phyloP scores from a whole-genome alignment of 1,139 yeast genomes.

The Geotrichum reessii region DNA sequence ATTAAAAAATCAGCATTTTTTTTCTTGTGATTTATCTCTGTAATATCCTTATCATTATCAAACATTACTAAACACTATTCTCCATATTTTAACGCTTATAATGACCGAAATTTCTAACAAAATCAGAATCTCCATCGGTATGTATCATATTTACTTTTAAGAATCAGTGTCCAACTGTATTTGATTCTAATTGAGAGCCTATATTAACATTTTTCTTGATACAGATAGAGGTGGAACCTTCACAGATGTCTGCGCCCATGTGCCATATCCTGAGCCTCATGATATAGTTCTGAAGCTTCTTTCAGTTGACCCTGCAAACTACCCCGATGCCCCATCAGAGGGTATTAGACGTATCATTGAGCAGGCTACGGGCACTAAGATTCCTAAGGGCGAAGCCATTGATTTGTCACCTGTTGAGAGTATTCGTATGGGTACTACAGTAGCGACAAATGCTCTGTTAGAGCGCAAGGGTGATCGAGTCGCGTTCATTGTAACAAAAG shows the following conservation, averaged over 20 bases:
- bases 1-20: background rate
- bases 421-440: constrained; percentile 74
- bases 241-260: constrained; percentile 63
- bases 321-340: constrained; percentile 84
- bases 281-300: constrained; percentile 63
- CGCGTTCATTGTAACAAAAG: constrained; percentile 60
- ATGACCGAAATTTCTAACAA: background rate
- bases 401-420: constrained; percentile 49
- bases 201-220: background rate
- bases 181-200: background rate
- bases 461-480: constrained; percentile 64
- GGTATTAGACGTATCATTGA: constrained; percentile 79
- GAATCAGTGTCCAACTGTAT: too few species aligned
- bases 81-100: background rate
- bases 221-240: constrained; percentile 62
- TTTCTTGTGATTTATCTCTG: background rate
- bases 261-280: constrained; percentile 39
- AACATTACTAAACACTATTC: background rate
- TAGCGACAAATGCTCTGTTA: constrained; percentile 69
- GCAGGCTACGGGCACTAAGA: constrained; percentile 44
- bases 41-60: background rate
- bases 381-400: constrained; percentile 41
- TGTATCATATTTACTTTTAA: background rate
- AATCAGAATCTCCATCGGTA: constrained; percentile 20
- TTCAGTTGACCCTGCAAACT: constrained; percentile 83